phyloP scores from a whole-genome alignment of 176 grass and related monocot species.

The Saccharum spontaneum region DNA sequence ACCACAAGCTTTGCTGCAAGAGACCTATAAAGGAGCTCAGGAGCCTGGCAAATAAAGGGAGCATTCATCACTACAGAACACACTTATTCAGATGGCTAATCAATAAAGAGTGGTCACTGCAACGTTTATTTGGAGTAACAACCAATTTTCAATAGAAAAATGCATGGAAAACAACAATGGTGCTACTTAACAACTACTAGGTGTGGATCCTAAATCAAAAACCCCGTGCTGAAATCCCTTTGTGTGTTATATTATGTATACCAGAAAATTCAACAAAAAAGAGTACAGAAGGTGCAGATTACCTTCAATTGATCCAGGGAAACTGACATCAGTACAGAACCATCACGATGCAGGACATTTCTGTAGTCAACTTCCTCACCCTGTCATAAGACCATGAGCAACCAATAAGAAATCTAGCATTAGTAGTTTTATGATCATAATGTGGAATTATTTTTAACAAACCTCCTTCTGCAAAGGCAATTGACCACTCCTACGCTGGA shows the following conservation, averaged over 20 bases:
- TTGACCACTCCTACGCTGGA: slow-evolving; percentile 93
- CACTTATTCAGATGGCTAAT: slow-evolving; percentile 8
- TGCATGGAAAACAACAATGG: neutral
- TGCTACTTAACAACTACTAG: neutral
- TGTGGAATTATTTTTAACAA: slow-evolving; percentile 28
- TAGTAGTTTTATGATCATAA: slow-evolving; percentile 1
- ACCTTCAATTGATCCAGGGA: slow-evolving; percentile 89
- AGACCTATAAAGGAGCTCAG: slow-evolving; percentile 83
- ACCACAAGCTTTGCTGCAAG: slow-evolving; percentile 84
- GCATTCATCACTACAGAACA: slow-evolving; percentile 29
- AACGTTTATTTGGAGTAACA: slow-evolving; percentile 1
- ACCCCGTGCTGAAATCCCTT: neutral
- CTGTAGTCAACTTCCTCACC: slow-evolving; percentile 96
- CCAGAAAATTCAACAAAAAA: neutral
- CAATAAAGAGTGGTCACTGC: neutral
- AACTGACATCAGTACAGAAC: slow-evolving; percentile 97
- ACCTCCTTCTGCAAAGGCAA: slow-evolving; percentile 97
- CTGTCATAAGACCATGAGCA: slow-evolving; percentile 35
- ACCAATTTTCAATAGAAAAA: slow-evolving; percentile 10
- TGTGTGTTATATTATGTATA: neutral
- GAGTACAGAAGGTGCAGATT: slow-evolving; percentile 4
- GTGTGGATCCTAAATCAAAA: slow-evolving; percentile 19
- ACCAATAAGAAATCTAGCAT: slow-evolving; percentile 27
- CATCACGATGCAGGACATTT: slow-evolving; percentile 96
- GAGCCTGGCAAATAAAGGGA: slow-evolving; percentile 53